These are phyloP conservation scores for Saraca asoca DNA, from an alignment of 331 rosid genomes.

Conservation along the genomic window DNA sequence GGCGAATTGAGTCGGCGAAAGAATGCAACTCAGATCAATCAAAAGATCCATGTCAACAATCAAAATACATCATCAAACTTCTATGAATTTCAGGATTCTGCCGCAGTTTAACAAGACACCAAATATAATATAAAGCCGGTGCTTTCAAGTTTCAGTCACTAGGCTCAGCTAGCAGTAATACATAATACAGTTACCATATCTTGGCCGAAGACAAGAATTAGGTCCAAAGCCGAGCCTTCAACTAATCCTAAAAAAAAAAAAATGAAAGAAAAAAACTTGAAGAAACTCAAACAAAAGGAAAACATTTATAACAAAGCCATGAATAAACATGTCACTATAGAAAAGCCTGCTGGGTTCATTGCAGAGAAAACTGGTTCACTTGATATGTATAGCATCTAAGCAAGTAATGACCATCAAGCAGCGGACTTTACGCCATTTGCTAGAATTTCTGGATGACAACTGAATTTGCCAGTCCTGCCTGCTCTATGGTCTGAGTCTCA, in stretches of 20 bases:
- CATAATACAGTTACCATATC: constrained; percentile 19
- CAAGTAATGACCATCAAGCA: constrained; percentile 23
- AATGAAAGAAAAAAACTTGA: constrained; percentile 12
- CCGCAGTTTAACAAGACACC: constrained; percentile 13
- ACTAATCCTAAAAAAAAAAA: constrained; percentile 27
- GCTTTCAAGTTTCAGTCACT: neutral
- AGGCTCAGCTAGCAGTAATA: constrained; percentile 18
- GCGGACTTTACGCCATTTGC: constrained; percentile 28
- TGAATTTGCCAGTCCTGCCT: constrained; percentile 89
- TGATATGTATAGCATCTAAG: constrained; percentile 33
- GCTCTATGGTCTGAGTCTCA: constrained; percentile 71
- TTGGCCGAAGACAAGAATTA: constrained; percentile 11
- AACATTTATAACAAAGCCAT: constrained; percentile 10
- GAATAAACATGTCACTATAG: constrained; percentile 20
- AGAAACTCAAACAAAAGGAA: constrained; percentile 23
- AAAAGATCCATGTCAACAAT: neutral
- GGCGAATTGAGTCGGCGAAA: too few species aligned
- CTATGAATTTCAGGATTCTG: neutral
- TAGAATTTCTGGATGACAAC: constrained; percentile 93
- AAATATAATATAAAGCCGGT: constrained; percentile 2
- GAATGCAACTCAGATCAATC: neutral
- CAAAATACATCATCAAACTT: neutral
- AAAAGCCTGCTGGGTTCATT: constrained; percentile 17
- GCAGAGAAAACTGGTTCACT: constrained; percentile 33
- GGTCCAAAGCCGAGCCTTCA: constrained; percentile 28